These are phyloP conservation scores for Paramecium sexaurelia DNA, from an alignment of 73 alveolate species.

Conservation along the genomic window DNA sequence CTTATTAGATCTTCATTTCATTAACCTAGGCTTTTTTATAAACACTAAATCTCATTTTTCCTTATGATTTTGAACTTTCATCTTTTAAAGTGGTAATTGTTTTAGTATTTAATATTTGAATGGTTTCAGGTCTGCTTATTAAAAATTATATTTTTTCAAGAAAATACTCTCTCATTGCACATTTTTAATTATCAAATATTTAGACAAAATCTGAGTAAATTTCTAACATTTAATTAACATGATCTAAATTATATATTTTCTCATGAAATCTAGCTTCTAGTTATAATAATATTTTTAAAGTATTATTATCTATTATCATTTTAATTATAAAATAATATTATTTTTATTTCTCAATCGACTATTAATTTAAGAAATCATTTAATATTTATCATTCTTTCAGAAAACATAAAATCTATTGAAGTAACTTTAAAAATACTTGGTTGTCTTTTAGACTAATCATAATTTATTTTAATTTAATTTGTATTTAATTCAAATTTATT, in stretches of 20 bases:
- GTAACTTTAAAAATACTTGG: too few species aligned
- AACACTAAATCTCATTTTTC: conserved; percentile 24
- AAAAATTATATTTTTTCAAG: neutral
- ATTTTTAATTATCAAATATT: neutral
- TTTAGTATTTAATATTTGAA: neutral
- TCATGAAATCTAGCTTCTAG: conserved; percentile 9
- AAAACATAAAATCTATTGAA: too few species aligned
- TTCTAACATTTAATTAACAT: neutral
- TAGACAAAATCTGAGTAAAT: conserved; percentile 11
- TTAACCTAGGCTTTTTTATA: neutral
- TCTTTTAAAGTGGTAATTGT: neutral
- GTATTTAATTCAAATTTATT: too few species aligned
- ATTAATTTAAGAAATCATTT: too few species aligned
- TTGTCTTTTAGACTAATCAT: too few species aligned
- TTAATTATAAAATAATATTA: neutral
- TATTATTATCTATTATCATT: neutral
- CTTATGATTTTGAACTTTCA: neutral
- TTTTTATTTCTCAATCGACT: neutral
- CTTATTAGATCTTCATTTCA: neutral
- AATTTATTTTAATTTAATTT: too few species aligned
- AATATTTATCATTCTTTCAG: too few species aligned
- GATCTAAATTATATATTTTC: neutral
- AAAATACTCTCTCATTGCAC: neutral
- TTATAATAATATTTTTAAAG: neutral
- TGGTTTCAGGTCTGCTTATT: conserved; percentile 24